phyloP scores from a whole-genome alignment of 1,139 yeast species.

The Geotrichum citri-aurantii region DNA sequence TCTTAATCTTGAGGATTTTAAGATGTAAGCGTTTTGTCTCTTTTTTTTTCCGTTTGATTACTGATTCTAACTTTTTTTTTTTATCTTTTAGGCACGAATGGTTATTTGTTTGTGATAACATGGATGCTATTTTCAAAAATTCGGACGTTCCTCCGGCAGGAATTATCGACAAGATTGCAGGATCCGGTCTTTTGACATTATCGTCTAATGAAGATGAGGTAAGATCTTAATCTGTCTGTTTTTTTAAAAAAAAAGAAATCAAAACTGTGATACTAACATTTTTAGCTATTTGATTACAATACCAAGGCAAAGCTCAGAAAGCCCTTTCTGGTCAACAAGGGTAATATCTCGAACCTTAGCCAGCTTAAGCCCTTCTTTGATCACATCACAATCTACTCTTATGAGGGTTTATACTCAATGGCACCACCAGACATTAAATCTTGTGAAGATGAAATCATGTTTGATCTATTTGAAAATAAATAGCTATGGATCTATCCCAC shows the following conservation, averaged over 20 bases:
- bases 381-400: slow-evolving; percentile 62
- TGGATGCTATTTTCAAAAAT: slow-evolving; percentile 52
- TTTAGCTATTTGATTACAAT: slow-evolving; percentile 4
- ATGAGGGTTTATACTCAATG: slow-evolving; percentile 64
- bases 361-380: slow-evolving; percentile 65
- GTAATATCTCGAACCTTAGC: slow-evolving; percentile 30
- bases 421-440: slow-evolving; percentile 44
- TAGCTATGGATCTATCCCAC: not conserved
- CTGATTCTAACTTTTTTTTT: not conserved
- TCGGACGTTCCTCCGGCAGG: slow-evolving; percentile 37
- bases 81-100: slow-evolving; percentile 50
- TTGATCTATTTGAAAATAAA: slow-evolving; percentile 45
- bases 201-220: not conserved
- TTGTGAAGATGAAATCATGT: slow-evolving; percentile 50
- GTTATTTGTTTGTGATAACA: slow-evolving; percentile 72
- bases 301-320: slow-evolving; percentile 8
- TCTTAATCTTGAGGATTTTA: slow-evolving; percentile 71
- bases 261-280: slow-evolving; percentile 14
- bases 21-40: slow-evolving; percentile 37
- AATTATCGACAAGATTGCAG: slow-evolving; percentile 37
- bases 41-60: not conserved
- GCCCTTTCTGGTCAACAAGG: slow-evolving; percentile 16
- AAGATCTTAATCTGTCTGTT: slow-evolving; percentile 2
- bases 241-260: too few species aligned
- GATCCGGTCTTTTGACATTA: slow-evolving; percentile 22